Base-by-base conservation (phyloP, 768 basidiomycete species). In the Leccinum sublutescens region DNA sequence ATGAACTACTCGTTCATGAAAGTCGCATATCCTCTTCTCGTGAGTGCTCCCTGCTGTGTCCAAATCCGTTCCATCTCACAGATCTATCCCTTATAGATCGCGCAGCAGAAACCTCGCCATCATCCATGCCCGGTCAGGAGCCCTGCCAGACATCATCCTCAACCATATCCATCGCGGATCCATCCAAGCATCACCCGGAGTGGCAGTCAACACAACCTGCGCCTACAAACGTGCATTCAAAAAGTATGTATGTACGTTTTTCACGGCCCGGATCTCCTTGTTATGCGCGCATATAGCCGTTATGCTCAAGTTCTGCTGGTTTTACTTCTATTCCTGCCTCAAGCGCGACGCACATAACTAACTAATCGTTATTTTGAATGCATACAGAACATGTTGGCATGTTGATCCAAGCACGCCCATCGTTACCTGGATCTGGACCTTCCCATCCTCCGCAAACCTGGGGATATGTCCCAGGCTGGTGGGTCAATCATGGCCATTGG, bases 1-100 rank as follows among this genome's bases (percentile, higher is more conserved):
- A 64, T 5, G 45, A 56, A n/a, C 21, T 72, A 3, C 62, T 72
- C 25, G 47, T 54, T 21, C 67, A 58, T n/a, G 53, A 56, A 25
- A 23, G 52, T 19, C 27, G 38, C 14, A 5, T 34, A 29, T 57
- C 55, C 25, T 52, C 23, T 9, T 40, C 47, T 12, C 36, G 67
- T 69, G 47, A 31, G 68, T 65, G 8, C 34, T 40, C 33, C 25
- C 29, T 55, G 25, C 25, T n/a, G 29, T 45, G 43, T 31, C 47
- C 7, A 36, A 25, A 12, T 48, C 50, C 50, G 21, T 19, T 47
- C 5, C 23, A 9, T 12, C 17, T 43, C n/a, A 3, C 33, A 29
- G 62, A 54, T 54, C 48, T 10, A 17, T 38, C 56, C 25, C 21
- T 10, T 25, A 36, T 38, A 25, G 7, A 23, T 47, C 55, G 19